Evolutionary conservation across 805 yeast genomes (phyloP), one percentile per base, ranked within the genome.

Genomic region (Saccharomycopsis schoenii): DNA sequence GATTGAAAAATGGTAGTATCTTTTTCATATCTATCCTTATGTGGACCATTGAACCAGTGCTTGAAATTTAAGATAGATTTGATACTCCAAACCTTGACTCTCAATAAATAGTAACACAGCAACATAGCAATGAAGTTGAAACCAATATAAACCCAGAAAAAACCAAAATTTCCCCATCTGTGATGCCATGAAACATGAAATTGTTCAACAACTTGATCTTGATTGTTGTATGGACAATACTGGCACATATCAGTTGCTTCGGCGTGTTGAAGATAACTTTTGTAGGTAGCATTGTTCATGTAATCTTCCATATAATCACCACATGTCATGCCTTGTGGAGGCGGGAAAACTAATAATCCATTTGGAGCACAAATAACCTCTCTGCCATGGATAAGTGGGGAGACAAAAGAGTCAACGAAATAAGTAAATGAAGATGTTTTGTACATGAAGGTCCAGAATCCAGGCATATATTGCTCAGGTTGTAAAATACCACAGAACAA

Each of bases 131-230:
- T 55, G 37, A 74, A 65, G 67, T 78, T 77, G 71, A 78, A 73
- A 37, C 69, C 58, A 58, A 77, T 74, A 69, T 69, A 78, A 25
- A 71, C 78, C 74, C 76, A 73, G 71, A 80, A 74, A 65, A 84
- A 76, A 67, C 89, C 89, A 65, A 77, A 77, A 68, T 84, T 81
- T 77, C 88, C 82, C 88, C 89, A 83, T 74, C 84, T 81, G 67
- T 80, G 74, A n/a, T 65, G 60, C 71, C 75, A 77, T 34, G 65
- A 65, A 57, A 77, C 72, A 60, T 72, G 70, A 64, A 72, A 80
- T 1, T 60, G 57, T 4, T 76, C 66, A 62, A 75, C 72, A 56
- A 76, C 72, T 43, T 69, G 58, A 55, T 63, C 70, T 41, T 68
- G 66, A 60, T 66, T 66, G 17, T 68, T 60, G 60, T 72, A 72